These are phyloP conservation scores for Nakazawaea sp. DNA, from an alignment of 805 yeast genomes.

Conservation along the genomic window DNA sequence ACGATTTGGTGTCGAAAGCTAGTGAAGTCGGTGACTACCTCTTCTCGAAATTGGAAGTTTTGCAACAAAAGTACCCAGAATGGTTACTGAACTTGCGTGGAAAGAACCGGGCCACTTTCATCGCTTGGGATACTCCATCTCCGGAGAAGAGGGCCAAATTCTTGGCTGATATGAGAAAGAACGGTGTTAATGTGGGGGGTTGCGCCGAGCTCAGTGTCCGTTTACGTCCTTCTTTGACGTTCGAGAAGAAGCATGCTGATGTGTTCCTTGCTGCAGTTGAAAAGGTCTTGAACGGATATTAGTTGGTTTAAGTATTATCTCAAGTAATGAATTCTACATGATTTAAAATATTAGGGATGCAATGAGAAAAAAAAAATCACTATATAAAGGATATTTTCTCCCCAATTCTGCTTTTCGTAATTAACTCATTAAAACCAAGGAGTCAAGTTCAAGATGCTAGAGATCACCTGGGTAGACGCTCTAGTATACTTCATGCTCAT, in stretches of 20 bases:
- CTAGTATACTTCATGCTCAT: constrained; percentile 18
- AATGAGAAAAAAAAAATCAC: too few relatives aligned
- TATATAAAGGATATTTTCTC: too few relatives aligned
- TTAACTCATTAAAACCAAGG: too few relatives aligned
- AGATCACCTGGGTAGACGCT: constrained; percentile 20
- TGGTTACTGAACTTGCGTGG: constrained; percentile 50
- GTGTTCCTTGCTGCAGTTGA: constrained; percentile 37
- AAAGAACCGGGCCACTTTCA: constrained; percentile 54
- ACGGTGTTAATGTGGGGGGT: constrained; percentile 64
- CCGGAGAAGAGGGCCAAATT: constrained; percentile 39
- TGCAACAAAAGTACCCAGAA: constrained; percentile 34
- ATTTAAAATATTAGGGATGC: too few relatives aligned
- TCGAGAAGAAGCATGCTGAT: constrained; percentile 57
- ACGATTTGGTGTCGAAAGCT: constrained; percentile 41
- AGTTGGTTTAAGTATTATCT: not conserved
- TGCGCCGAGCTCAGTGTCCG: constrained; percentile 55
- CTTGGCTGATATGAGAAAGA: constrained; percentile 35
- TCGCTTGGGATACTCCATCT: constrained; percentile 53
- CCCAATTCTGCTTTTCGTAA: not conserved
- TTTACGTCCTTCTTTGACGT: constrained; percentile 60
- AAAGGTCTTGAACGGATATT: constrained; percentile 21
- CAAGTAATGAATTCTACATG: too few relatives aligned
- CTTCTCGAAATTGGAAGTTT: constrained; percentile 31
- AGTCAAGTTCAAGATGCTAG: constrained; percentile 10
- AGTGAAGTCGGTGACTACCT: constrained; percentile 49